Evolutionary conservation across 257 asterid genomes (phyloP).

Genomic region (Vinca minor): DNA sequence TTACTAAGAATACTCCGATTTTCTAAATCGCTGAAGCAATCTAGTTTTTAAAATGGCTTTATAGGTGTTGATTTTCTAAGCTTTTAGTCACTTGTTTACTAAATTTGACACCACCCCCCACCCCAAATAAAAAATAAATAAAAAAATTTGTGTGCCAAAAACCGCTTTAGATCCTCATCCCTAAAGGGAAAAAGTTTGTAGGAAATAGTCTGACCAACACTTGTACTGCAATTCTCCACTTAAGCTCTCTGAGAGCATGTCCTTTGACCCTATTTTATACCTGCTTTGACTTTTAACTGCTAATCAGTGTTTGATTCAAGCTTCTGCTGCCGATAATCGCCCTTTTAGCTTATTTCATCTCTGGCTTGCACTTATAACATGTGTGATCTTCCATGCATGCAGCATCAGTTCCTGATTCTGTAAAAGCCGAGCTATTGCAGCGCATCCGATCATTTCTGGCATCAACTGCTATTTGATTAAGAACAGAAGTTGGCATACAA

Average conservation of each 20-base stretch:
- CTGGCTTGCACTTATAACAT: neutral
- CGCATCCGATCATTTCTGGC: constrained; percentile 50
- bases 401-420: constrained; percentile 67
- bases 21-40: neutral
- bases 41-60: neutral
- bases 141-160: too few relatives aligned
- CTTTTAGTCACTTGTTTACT: too few relatives aligned
- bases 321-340: neutral
- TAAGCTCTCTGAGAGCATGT: too few relatives aligned
- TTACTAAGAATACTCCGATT: neutral
- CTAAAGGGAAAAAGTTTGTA: neutral
- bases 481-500: neutral
- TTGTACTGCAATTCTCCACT: too few relatives aligned
- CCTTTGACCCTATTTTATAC: too few relatives aligned
- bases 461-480: constrained; percentile 38
- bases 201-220: neutral
- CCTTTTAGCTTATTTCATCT: neutral
- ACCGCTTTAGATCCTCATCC: neutral
- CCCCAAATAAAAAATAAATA: too few relatives aligned
- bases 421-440: constrained; percentile 67
- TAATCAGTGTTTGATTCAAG: neutral
- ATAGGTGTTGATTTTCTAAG: too few relatives aligned
- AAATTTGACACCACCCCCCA: too few relatives aligned
- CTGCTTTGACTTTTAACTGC: too few relatives aligned
- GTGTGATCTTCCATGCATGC: constrained; percentile 17